Evolutionary conservation across 148 eudicot species (phyloP), one percentile per base, ranked within the genome.

Genomic region (Pharnaceum exiguum): DNA sequence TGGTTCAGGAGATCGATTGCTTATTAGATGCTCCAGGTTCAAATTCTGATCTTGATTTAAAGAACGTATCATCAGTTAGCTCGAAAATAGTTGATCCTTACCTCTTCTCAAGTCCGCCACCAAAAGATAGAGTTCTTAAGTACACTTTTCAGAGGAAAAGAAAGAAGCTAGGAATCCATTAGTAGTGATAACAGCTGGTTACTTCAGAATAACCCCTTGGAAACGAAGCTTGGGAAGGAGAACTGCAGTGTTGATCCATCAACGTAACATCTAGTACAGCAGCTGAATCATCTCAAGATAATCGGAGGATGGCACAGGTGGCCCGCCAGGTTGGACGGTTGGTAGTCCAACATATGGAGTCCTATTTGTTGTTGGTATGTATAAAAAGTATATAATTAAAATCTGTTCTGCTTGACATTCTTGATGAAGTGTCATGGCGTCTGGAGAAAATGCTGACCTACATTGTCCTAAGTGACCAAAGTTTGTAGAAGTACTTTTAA

Each of bases 291-390:
- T 71, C 89, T 28, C 66, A 69, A 10, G 80, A 77, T 57, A 77
- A 75, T 57, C 57, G 73, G 45, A 73, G 72, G 26, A 57, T 77
- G 77, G 87, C 78, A 31, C 82, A 80, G 69, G 86, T 82, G 58
- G 93, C 96, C 61, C 81, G 72, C 38, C 90, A 81, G 95, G 95
- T 87, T 72, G 42, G 85, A n/a, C 73, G 26, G 28, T 53, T n/a
- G n/a, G n/a, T n/a, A n/a, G n/a, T n/a, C 48, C 8, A 44, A 42
- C 26, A 35, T 18, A n/a, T 53, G 15, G 26, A 31, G 32, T 9
- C 26, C 10, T 22, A n/a, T n/a, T n/a, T n/a, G n/a, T n/a, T n/a
- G n/a, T n/a, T n/a, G n/a, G n/a, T n/a, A n/a, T n/a, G n/a, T n/a
- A n/a, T n/a, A n/a, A n/a, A n/a, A n/a, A n/a, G n/a, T n/a, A n/a